Percentiles rank a stretch among this genome's conserved stretches.
Conservation (phyloP, 1,139 yeast genomes). For the Groenewaldozyma auringiensis region DNA sequence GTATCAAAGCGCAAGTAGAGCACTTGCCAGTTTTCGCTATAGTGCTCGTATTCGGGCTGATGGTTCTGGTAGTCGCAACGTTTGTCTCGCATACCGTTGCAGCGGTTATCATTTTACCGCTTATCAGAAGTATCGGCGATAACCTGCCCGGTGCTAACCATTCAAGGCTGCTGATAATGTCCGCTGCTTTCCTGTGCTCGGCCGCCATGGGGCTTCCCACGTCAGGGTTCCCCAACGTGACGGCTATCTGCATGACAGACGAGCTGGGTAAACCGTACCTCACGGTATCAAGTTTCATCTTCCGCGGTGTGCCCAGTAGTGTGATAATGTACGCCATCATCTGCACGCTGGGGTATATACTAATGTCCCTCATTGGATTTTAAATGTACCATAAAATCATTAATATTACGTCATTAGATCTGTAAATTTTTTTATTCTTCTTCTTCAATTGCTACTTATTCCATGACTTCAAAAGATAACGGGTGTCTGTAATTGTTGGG, state of each 20-base stretch:
- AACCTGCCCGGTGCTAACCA: conserved; percentile 56
- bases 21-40: conserved; percentile 61
- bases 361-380: conserved; percentile 51
- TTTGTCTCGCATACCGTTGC: conserved; percentile 96
- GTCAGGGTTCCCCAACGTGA: conserved; percentile 93
- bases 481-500: neutral
- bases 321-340: conserved; percentile 60
- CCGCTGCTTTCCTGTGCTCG: conserved; percentile 76
- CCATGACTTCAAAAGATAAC: neutral
- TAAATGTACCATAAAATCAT: conserved; percentile 10
- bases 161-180: conserved; percentile 70
- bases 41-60: conserved; percentile 65
- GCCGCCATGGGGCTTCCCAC: conserved; percentile 96
- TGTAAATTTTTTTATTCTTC: neutral
- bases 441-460: neutral
- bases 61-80: conserved; percentile 78
- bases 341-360: conserved; percentile 69
- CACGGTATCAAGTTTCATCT: conserved; percentile 74
- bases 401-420: no score
- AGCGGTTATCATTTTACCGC: conserved; percentile 80
- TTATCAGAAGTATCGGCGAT: conserved; percentile 80
- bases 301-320: conserved; percentile 84
- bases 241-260: conserved; percentile 88
- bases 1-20: conserved; percentile 50
- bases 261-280: conserved; percentile 82